Base-by-base conservation (phyloP, 257 asterid genomes). In the Salvia miltiorrhiza region DNA sequence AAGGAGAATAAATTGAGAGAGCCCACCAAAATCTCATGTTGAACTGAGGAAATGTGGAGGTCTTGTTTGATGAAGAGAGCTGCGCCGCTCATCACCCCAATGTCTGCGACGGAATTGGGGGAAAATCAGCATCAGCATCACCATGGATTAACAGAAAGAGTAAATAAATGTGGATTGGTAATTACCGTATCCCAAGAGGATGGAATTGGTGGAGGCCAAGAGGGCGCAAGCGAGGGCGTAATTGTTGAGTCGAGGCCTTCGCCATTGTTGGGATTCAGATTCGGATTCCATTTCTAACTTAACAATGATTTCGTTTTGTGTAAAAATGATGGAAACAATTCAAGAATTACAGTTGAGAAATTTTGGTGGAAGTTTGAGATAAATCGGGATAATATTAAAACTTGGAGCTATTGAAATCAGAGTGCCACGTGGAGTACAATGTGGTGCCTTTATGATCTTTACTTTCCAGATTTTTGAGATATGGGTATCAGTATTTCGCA, bases 51-150 rank as follows among this genome's bases (percentile, higher is more conserved):
- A 50, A 91, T 81, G 54, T 84, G 82, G 62, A 91, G 64, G 23
- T 77, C 76, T 30, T 88, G 95, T 70, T 73, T 87, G 59, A 91
- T 91, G 81, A 58, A 88, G 1, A 91, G 75, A 5, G 83, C 80
- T 0, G 96, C 97, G 3, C 97, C 95, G 64, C 97, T 88, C 96
- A 88, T 91, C 9, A 88, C 97, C 20, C 97, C 96, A 67, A 91
- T 85, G 75, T 91, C 97, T 88, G 11, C 35, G 52, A 40, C 4
- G 13, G 12, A 16, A 30, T 30, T 30, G 5, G 1, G n/a, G n/a
- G n/a, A n/a, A n/a, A n/a, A n/a, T n/a, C n/a, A n/a, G n/a, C n/a
- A n/a, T n/a, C n/a, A n/a, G n/a, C n/a, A n/a, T n/a, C n/a, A n/a
- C n/a, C n/a, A n/a, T n/a, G n/a, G n/a, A n/a, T n/a, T n/a, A n/a